Base-by-base conservation (phyloP, 164 flowering plant genomes). In the Cinnamomum micranthum region DNA sequence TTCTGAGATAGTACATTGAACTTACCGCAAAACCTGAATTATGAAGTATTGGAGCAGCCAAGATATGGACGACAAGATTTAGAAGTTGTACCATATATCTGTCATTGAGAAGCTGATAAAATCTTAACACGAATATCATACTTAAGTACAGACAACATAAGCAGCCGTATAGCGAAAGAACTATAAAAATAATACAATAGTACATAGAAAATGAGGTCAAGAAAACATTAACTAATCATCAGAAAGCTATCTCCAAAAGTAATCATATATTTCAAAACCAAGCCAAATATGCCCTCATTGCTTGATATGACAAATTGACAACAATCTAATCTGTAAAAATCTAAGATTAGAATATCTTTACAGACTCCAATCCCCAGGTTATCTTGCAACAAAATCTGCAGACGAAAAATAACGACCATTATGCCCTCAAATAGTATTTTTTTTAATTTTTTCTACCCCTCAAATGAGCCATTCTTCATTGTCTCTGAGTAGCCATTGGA, bases 1-100 rank as follows among this genome's bases (percentile, higher is more conserved):
- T 19, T 22, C 23, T 2, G 41, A 52, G 59, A 73, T 62, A 11
- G 62, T 60, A 51, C 50, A 76, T 41, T 41, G 74, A 81, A 64
- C 95, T 85, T 90, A 96, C 99, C 76, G 98, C 99, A 83, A 94
- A 96, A 69, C 98, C 99, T 13, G 97, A 88, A 80, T 90, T 89
- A 77, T 96, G 99, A 85, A 96, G 97, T 50, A 90, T 92, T 74
- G 99, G 98, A 72, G 87, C 93, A 77, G 93, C 91, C 84, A 96
- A 82, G 74, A 79, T 80, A 65, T 82, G 90, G 76, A 88, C 86
- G 70, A 90, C 85, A 77, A 96, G 90, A 87, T 94, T 91, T 27
- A 96, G 87, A 79, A 96, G 92, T 77, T 94, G 99, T 78, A 91
- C 93, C 97, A 96, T 91, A 77, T 91, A 92, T 71, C 99, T 96